Conservation (phyloP, 225 moss, liverwort and hornwort genomes). For the Takakia lepidozioides region DNA sequence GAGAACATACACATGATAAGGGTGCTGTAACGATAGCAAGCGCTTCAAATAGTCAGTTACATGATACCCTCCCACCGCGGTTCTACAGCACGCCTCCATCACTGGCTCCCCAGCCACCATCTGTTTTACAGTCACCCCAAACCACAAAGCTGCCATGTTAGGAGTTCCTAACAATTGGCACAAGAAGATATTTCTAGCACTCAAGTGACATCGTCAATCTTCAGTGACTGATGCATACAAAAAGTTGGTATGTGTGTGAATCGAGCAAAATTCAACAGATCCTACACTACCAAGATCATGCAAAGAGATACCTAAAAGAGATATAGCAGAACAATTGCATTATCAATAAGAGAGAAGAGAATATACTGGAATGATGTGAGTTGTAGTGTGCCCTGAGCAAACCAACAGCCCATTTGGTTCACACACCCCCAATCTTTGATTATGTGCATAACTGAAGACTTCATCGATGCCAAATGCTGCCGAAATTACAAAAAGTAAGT, state of each 20-base stretch:
- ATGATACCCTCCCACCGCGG: conserved; percentile 82
- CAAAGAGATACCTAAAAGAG: neutral
- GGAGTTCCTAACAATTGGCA: no score
- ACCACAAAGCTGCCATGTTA: no score
- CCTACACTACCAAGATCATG: no score
- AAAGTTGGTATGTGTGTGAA: no score
- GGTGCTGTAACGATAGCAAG: conserved; percentile 79
- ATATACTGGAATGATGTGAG: conserved; percentile 88
- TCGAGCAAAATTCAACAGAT: no score
- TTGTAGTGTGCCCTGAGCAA: conserved; percentile 88
- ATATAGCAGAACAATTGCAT: no score
- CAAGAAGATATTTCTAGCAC: no score
- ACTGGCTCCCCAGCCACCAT: conserved; percentile 82
- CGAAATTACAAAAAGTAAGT: no score
- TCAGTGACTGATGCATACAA: no score
- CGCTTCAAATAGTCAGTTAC: conserved; percentile 84
- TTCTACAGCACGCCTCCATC: conserved; percentile 83
- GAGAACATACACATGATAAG: conserved; percentile 70
- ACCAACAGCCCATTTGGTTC: conserved; percentile 74
- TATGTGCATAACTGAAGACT: conserved; percentile 83
- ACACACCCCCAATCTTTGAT: conserved; percentile 65
- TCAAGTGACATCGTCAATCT: no score
- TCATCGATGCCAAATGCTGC: conserved; percentile 87
- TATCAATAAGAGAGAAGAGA: no score
- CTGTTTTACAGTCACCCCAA: conserved; percentile 43